Evolutionary conservation across 108 stramenopile genomes (phyloP), one percentile per base, ranked within the genome.

Genomic region (Cyclostephanos invisitatus): DNA sequence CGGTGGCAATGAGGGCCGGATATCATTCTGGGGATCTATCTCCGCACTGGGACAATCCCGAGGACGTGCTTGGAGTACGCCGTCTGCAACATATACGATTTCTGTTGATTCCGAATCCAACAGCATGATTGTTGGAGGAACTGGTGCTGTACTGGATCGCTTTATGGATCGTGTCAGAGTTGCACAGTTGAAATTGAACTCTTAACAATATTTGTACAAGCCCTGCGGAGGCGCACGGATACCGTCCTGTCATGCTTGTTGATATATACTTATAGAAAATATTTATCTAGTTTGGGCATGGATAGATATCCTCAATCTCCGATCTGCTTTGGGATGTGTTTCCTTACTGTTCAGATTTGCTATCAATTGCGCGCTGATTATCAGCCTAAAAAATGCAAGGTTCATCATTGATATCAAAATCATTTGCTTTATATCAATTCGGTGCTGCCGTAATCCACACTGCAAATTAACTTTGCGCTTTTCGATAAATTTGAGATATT

Each of bases 101-200:
- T 38, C 72, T 40, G 38, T 62, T 11, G 38, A 72, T 42, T 12
- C 67, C 25, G 64, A 50, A 29, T 47, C 60, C 21, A 59, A 61
- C 22, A 57, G 69, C 38, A 83, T 83, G 77, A 68, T 75, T 59
- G 82, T 68, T 40, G 82, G 67, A 68, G 82, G 82, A 49, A 55
- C 40, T 21, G 74, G 82, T 15, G 70, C 67, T 7, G 17, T 57
- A 21, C 42, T 83, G 44, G 82, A 83, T 60, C 69, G 73, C 24
- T 83, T 79, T 80, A 70, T 79, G 18, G 73, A 83, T 70, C 64
- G 59, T 8, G 64, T 75, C 27, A 81, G 64, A 22, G 63, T 62
- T 38, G 71, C 73, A 35, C 67, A 75, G 44, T 69, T 80, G 37
- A 54, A 50, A 29, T 55, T 75, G 24, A 22, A 15, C 27, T 54